These are phyloP conservation scores for Boletus rubescentipes DNA, from an alignment of 768 basidiomycete species.

Conservation along the genomic window DNA sequence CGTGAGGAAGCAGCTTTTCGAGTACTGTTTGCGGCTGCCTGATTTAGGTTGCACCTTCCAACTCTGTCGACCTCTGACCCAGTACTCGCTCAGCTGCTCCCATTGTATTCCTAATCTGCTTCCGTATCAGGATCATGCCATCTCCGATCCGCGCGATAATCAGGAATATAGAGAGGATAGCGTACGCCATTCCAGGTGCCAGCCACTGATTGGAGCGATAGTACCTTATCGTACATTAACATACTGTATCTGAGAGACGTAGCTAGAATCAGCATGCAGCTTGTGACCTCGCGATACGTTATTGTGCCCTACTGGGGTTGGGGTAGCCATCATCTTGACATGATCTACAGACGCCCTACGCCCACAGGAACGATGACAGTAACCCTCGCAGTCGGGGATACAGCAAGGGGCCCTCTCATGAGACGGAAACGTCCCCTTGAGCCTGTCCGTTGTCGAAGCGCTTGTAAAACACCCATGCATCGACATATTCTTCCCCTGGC, in stretches of 20 bases:
- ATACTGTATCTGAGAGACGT: too few species aligned
- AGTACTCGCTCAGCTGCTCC: background rate
- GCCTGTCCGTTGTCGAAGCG: conserved; percentile 49
- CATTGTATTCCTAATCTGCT: background rate
- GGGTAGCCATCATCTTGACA: too few species aligned
- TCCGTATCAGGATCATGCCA: background rate
- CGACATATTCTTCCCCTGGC: conserved; percentile 80
- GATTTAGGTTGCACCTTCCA: background rate
- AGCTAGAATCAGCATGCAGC: background rate
- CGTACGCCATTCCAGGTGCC: background rate
- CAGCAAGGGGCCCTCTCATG: background rate
- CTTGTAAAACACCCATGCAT: conserved; percentile 85
- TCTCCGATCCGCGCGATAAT: conserved; percentile 7
- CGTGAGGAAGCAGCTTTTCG: background rate
- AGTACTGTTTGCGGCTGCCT: background rate
- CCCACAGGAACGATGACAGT: too few species aligned
- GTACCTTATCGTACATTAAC: too few species aligned
- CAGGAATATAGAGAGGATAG: background rate
- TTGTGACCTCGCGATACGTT: too few species aligned
- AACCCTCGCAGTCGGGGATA: background rate
- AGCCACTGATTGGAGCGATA: conserved; percentile 5
- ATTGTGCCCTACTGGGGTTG: too few species aligned
- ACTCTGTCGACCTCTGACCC: conserved; percentile 3
- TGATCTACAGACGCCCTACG: too few species aligned
- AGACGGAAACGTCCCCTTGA: background rate